These are phyloP conservation scores for Penicillium mononematosum DNA, from an alignment of 495 filamentous ascomycete genomes.

Conservation along the genomic window DNA sequence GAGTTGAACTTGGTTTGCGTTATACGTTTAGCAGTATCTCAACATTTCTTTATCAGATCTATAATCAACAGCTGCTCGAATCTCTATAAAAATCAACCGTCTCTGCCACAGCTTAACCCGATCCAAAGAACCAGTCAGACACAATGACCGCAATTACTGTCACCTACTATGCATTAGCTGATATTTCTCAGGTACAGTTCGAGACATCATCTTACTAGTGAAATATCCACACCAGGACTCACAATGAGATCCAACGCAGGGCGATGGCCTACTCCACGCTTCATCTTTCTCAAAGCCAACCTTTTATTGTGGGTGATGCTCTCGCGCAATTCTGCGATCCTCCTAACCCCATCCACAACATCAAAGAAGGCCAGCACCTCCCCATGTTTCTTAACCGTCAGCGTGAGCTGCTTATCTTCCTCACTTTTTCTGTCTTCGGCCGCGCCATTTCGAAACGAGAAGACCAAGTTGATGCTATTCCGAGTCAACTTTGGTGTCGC, in stretches of 20 bases:
- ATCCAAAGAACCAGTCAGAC: neutral
- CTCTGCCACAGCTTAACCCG: neutral
- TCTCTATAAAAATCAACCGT: neutral
- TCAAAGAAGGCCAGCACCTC: slow-evolving; percentile 23
- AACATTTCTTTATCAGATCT: no score
- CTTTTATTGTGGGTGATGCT: slow-evolving; percentile 29
- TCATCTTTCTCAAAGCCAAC: slow-evolving; percentile 17
- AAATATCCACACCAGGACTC: slow-evolving; percentile 25
- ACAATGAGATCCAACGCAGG: slow-evolving; percentile 26
- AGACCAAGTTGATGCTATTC: slow-evolving; percentile 16
- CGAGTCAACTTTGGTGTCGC: slow-evolving; percentile 11
- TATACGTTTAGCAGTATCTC: no score
- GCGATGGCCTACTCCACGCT: slow-evolving; percentile 13
- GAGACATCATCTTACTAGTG: slow-evolving; percentile 18
- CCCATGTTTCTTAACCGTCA: slow-evolving; percentile 20
- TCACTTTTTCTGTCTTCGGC: slow-evolving; percentile 16
- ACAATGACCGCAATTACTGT: neutral
- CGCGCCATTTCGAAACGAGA: slow-evolving; percentile 26
- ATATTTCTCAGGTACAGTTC: neutral
- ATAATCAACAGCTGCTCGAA: no score
- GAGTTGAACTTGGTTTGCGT: no score
- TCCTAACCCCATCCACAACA: slow-evolving; percentile 30
- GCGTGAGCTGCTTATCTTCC: slow-evolving; percentile 20
- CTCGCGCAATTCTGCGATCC: slow-evolving; percentile 28
- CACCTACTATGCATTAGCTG: neutral